Evolutionary conservation across 805 yeast species (phyloP), one percentile per base, ranked within the genome.

Genomic region (Schwanniomyces occidentalis): DNA sequence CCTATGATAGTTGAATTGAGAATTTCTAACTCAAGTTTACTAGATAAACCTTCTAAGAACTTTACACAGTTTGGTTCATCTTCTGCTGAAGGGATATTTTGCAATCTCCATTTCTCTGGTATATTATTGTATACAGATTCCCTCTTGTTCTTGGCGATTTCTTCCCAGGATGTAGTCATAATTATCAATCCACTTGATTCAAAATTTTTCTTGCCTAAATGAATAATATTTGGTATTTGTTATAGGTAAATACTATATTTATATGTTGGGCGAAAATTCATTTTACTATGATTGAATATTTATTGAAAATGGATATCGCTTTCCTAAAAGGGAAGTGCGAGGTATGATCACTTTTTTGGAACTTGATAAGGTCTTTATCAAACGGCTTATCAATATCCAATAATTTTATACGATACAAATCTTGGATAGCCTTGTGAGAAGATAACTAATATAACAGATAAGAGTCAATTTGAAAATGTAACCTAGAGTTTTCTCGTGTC

Each of bases 41-140:
- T 22, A 15, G 24, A 31, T 12, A 23, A n/a, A 3, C 16, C 24
- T 22, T 23, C 27, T 14, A 31, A 23, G 16, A 23, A 31, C 8
- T 15, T 15, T 9, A 13, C 6, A 4, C 9, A 13, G 15, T 37
- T 40, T 3, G 29, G 33, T 7, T 16, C 38, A 13, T 34, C 39
- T 15, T 34, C 30, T 2, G 27, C 24, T 13, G 31, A 14, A 8
- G 42, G 42, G 12, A 41, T 22, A 6, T 25, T 19, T 6, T 27
- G 23, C 18, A 37, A 17, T 12, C 25, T 21, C 45, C 45, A 41
- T 16, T 41, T 24, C 7, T 22, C 21, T 12, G 45, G 45, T 13
- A 41, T 41, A 5, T 12, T 19, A 14, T 23, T 34, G 9, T 19
- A 10, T 5, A 41, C 39, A 13, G 34, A 15, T 25, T 26, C 22